phyloP scores from a whole-genome alignment of 768 basidiomycete species.

The Podaxis sp. region DNA sequence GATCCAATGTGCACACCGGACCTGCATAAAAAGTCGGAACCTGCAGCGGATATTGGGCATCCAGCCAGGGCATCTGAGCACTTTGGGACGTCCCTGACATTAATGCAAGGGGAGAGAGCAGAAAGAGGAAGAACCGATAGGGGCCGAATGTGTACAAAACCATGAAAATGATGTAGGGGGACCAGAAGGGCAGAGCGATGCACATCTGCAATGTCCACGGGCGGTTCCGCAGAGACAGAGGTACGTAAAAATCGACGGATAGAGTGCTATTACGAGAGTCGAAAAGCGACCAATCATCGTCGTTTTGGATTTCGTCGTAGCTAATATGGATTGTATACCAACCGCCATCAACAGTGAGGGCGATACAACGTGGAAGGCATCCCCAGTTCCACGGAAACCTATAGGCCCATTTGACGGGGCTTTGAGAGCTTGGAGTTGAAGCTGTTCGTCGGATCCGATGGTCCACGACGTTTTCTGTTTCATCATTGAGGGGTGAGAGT shows the following conservation, averaged over 20 bases:
- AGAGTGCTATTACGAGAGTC: neutral
- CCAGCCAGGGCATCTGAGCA: neutral
- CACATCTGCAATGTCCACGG: slow-evolving; percentile 6
- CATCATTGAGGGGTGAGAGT: neutral
- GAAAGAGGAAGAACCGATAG: slow-evolving; percentile 3
- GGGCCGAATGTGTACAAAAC: neutral
- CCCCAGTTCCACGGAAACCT: neutral
- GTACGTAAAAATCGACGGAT: slow-evolving; percentile 3
- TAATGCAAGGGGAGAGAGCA: neutral
- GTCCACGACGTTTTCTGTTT: neutral
- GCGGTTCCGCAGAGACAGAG: neutral
- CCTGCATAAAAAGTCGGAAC: slow-evolving; percentile 2
- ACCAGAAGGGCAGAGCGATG: slow-evolving; percentile 3
- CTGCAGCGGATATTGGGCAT: neutral
- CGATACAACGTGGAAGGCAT: neutral
- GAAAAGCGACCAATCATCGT: neutral
- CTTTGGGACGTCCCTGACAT: neutral
- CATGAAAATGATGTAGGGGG: neutral
- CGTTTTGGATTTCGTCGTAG: neutral
- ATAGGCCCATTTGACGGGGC: neutral
- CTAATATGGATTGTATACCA: slow-evolving; percentile 5
- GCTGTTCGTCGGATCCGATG: neutral
- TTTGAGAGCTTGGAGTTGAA: neutral
- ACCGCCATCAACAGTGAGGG: slow-evolving; percentile 3
- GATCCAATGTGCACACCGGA: neutral